Conservation (phyloP, 2,329 filamentous ascomycete species). For the Diaporthe helianthi region DNA sequence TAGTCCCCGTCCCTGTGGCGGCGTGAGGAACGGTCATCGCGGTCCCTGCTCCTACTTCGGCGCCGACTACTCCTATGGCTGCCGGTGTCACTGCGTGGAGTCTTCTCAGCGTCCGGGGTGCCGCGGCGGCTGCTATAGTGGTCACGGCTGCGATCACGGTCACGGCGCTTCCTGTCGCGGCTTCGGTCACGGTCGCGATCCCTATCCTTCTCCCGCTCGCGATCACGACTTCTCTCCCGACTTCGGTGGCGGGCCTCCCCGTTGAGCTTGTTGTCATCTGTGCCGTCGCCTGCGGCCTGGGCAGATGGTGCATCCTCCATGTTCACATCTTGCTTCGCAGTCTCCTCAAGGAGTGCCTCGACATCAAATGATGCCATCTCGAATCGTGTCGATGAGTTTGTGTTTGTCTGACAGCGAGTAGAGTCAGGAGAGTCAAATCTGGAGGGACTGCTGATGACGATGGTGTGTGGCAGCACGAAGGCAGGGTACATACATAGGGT, state of each 20-base stretch:
- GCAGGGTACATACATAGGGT: not conserved
- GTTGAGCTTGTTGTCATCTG: constrained; percentile 64
- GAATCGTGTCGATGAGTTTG: not conserved
- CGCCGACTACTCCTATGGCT: constrained; percentile 85
- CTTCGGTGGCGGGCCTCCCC: constrained; percentile 54
- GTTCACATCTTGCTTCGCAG: constrained; percentile 67
- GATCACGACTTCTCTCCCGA: constrained; percentile 38
- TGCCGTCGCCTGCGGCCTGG: constrained; percentile 54
- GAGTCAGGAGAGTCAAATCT: not conserved
- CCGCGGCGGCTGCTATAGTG: constrained; percentile 58
- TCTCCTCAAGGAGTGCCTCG: constrained; percentile 88
- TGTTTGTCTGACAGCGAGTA: not conserved
- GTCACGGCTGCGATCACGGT: constrained; percentile 57
- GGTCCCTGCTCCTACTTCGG: constrained; percentile 79
- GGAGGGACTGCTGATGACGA: not conserved
- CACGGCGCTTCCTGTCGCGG: constrained; percentile 60
- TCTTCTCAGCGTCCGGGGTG: constrained; percentile 68
- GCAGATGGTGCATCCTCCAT: constrained; percentile 40
- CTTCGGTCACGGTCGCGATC: constrained; percentile 63
- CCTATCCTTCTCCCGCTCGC: constrained; percentile 58
- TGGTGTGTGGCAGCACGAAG: not conserved
- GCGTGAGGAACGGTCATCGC: constrained; percentile 75
- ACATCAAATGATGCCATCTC: constrained; percentile 78
- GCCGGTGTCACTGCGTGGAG: constrained; percentile 76
- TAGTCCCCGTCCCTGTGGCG: constrained; percentile 77